These are phyloP conservation scores for Termitomyces sp. DNA, from an alignment of 768 basidiomycete genomes.

Conservation along the genomic window DNA sequence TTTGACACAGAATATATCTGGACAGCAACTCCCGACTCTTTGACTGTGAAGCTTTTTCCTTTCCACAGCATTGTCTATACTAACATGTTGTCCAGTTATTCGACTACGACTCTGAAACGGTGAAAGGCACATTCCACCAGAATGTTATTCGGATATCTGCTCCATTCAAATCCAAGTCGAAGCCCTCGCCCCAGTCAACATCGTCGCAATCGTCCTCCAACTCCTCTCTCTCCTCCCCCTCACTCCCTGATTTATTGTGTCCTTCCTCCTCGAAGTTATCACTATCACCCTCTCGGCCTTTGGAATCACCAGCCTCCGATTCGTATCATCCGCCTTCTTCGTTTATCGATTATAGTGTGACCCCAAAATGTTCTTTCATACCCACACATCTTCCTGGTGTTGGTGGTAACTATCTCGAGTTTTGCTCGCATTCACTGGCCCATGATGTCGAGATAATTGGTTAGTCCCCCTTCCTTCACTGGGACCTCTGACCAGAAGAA, in stretches of 20 bases:
- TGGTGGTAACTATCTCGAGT: conserved; percentile 58
- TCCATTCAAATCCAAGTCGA: conserved; percentile 20
- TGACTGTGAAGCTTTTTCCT: conserved; percentile 37
- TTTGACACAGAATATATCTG: conserved; percentile 60
- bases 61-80: not conserved
- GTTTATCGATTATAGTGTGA: conserved; percentile 15
- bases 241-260: conserved; percentile 7
- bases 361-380: conserved; percentile 35
- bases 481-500: conserved; percentile 11
- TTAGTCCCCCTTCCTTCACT: conserved; percentile 22
- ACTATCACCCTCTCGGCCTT: conserved; percentile 2
- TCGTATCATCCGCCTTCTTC: not conserved
- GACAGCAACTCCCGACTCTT: conserved; percentile 51
- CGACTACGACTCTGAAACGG: conserved; percentile 46
- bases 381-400: conserved; percentile 48
- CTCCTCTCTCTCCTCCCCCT: conserved; percentile 6
- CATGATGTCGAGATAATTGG: conserved; percentile 52
- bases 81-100: conserved; percentile 34
- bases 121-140: conserved; percentile 49
- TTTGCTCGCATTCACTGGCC: conserved; percentile 42
- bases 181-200: not conserved
- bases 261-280: conserved; percentile 19
- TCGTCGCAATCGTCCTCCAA: conserved; percentile 15
- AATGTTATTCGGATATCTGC: conserved; percentile 42
- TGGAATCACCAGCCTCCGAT: not conserved